Percentiles rank a stretch among this genome's conserved stretches.
phyloP scores from a whole-genome alignment of 2,329 filamentous ascomycete genomes.

The Thelonectria olida region DNA sequence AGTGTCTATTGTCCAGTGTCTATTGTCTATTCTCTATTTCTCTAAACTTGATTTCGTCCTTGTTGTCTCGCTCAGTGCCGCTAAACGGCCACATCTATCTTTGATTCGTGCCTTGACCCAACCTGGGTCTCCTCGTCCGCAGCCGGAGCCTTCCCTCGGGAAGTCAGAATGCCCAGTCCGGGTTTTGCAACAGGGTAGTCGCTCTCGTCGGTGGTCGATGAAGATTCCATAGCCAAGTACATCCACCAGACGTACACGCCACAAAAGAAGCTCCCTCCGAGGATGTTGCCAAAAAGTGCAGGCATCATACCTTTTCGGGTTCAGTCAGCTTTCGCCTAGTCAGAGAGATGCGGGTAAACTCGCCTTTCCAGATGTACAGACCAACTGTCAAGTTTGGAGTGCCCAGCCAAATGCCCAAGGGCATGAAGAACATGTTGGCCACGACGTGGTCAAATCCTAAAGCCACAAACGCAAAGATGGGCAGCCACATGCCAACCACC shows the following conservation, averaged over 20 bases:
- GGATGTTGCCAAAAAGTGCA: slow-evolving; percentile 60
- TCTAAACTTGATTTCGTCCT: background rate
- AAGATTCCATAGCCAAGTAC: slow-evolving; percentile 27
- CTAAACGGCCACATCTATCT: background rate
- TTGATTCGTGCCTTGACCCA: background rate
- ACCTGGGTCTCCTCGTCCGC: slow-evolving; percentile 33
- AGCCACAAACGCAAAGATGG: slow-evolving; percentile 63
- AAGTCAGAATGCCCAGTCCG: slow-evolving; percentile 15
- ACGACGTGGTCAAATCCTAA: slow-evolving; percentile 65
- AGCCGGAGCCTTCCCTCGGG: slow-evolving; percentile 1
- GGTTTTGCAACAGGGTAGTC: slow-evolving; percentile 12
- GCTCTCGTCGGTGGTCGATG: slow-evolving; percentile 23
- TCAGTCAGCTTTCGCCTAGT: slow-evolving; percentile 5
- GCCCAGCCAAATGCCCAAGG: slow-evolving; percentile 59
- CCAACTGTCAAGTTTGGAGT: slow-evolving; percentile 54
- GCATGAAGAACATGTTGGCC: slow-evolving; percentile 65
- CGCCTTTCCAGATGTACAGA: slow-evolving; percentile 66
- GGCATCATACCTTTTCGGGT: slow-evolving; percentile 53
- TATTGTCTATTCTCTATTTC: background rate
- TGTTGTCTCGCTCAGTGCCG: background rate
- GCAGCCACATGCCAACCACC: slow-evolving; percentile 65
- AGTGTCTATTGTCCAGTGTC: background rate
- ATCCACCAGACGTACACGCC: slow-evolving; percentile 48
- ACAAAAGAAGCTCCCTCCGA: slow-evolving; percentile 63
- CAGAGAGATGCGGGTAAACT: background rate